Evolutionary conservation across 2,329 filamentous ascomycete species (phyloP), one percentile per base, ranked within the genome.

Genomic region (Apiospora arundinis): DNA sequence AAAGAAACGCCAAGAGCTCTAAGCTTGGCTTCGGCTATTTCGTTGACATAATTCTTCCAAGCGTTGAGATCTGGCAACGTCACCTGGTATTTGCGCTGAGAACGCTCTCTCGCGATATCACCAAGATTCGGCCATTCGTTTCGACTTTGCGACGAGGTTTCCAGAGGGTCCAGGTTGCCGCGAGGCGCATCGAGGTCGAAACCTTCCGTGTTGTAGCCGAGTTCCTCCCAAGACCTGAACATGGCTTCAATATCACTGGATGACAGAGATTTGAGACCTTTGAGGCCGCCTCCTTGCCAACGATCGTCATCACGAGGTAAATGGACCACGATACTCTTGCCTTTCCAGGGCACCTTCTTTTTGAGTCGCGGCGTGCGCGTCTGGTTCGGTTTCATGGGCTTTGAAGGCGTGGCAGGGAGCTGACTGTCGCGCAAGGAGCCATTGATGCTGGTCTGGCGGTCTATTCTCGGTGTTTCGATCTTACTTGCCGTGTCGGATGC

Each of bases 1-100:
- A 93, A 87, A 23, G 91, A 95, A 16, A 98, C 96, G 74, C 96
- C 96, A 70, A 99, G 87, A 68, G 95, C 95, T 73, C 95, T 91
- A 69, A 99, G 86, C 83, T 98, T 99, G 73, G 95, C 94, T 83
- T 99, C 96, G 75, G 93, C 91, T 46, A 98, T 85, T 75, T 92
- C 92, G 70, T 92, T 89, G 72, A 95, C 92, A 81, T 98, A 97
- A 37, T 90, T 86, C 77, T 94, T 92, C 89, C 89, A 91, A 0
- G 88, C 87, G 79, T 91, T 90, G 73, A 92, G 83, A 77, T 94
- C 92, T 1, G 93, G 92, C 72, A 96, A 86, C 32, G 87, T 87
- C 46, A 96, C 91, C 70, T 85, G 86, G 78, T 86, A 92, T n/a
- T 80, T 81, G 6, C 83, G 82, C 65, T 86, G 79, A 21, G 84